Percentiles rank a stretch among this genome's conserved stretches.
These are phyloP conservation scores for Lichtheimia hyalospora DNA, from an alignment of 371 early-diverging fungal genomes.

Conservation along the genomic window DNA sequence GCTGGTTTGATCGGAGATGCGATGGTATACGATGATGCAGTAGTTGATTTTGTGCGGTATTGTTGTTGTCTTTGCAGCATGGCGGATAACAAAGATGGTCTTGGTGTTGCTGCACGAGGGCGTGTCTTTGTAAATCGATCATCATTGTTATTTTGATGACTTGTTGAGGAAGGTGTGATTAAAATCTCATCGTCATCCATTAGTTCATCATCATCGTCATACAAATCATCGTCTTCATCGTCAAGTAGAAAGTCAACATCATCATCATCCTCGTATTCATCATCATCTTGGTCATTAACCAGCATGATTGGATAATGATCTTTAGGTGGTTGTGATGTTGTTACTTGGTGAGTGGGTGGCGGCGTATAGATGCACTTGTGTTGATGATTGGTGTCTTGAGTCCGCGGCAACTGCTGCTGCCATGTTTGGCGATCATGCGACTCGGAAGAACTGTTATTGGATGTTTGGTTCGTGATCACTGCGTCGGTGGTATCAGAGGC, in stretches of 20 bases:
- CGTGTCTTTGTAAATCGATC: conserved; percentile 17
- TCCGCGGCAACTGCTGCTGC: neutral
- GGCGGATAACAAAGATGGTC: conserved; percentile 20
- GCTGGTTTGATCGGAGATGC: neutral
- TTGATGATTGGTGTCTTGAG: conserved; percentile 11
- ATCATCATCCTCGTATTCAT: conserved; percentile 14
- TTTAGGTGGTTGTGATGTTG: neutral
- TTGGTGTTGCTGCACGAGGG: conserved; percentile 14
- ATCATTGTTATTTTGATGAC: conserved; percentile 4
- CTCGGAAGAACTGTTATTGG: conserved; percentile 4
- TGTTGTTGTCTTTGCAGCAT: conserved; percentile 11
- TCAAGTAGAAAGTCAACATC: conserved; percentile 13
- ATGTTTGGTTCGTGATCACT: conserved; percentile 4
- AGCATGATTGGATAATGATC: neutral
- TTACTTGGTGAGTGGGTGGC: neutral
- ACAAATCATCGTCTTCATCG: conserved; percentile 9
- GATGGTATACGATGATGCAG: conserved; percentile 3
- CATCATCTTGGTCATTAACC: conserved; percentile 12
- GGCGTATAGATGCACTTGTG: neutral
- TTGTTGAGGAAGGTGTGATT: neutral
- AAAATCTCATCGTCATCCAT: conserved; percentile 13
- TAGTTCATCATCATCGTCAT: conserved; percentile 19
- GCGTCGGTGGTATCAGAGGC: neutral
- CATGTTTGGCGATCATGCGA: conserved; percentile 14
- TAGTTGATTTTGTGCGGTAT: neutral